Evolutionary conservation across 345 rosid species (phyloP).

Genomic region (Linum trigynum): DNA sequence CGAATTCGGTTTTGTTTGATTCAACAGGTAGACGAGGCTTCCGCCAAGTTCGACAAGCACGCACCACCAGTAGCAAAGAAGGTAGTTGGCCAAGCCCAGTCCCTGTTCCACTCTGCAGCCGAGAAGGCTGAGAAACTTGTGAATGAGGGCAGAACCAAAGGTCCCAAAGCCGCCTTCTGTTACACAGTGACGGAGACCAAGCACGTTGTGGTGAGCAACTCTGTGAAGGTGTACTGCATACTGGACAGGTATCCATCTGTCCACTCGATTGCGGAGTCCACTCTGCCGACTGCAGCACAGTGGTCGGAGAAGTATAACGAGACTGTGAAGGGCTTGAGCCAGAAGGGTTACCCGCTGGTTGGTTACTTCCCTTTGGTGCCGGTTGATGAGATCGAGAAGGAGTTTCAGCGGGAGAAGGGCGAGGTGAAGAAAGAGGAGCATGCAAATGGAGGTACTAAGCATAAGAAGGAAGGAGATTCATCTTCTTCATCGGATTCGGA

Average conservation of each 20-base stretch:
- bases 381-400: slow-evolving; percentile 47
- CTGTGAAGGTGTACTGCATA: slow-evolving; percentile 48
- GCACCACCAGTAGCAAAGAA: slow-evolving; percentile 66
- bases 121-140: slow-evolving; percentile 42
- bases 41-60: slow-evolving; percentile 48
- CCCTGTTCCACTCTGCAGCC: slow-evolving; percentile 31
- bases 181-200: slow-evolving; percentile 45
- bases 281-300: slow-evolving; percentile 50
- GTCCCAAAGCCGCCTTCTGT: slow-evolving; percentile 46
- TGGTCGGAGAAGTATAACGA: slow-evolving; percentile 49
- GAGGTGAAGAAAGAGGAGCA: slow-evolving; percentile 30
- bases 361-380: slow-evolving; percentile 61
- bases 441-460: slow-evolving; percentile 14
- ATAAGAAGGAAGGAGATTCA: slow-evolving; percentile 13
- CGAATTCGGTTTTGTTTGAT: not conserved
- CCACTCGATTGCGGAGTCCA: slow-evolving; percentile 35
- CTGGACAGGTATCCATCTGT: slow-evolving; percentile 39
- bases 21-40: slow-evolving; percentile 55
- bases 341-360: slow-evolving; percentile 50
- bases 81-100: slow-evolving; percentile 28
- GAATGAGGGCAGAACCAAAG: slow-evolving; percentile 46
- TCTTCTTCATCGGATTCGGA: slow-evolving; percentile 37
- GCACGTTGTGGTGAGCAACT: slow-evolving; percentile 34
- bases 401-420: slow-evolving; percentile 42
- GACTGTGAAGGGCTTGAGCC: slow-evolving; percentile 29